These are phyloP conservation scores for Fusarium sp. DNA, from an alignment of 2,329 filamentous ascomycete species.

Conservation along the genomic window DNA sequence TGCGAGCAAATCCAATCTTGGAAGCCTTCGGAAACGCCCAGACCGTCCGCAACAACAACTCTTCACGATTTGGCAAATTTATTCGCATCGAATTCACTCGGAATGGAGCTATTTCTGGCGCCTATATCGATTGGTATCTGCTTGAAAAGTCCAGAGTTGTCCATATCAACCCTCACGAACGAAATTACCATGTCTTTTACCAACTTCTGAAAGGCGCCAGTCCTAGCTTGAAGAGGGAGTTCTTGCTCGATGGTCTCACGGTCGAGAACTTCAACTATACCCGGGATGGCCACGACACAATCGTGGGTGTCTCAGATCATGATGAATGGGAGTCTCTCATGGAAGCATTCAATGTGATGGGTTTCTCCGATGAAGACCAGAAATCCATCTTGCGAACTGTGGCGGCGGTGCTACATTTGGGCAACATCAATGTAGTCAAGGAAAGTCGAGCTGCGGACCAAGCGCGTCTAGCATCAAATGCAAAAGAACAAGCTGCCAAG, in stretches of 20 bases:
- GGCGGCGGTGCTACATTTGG: slow-evolving; percentile 90
- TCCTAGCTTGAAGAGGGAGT: slow-evolving; percentile 75
- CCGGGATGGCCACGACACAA: slow-evolving; percentile 88
- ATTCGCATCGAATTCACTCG: slow-evolving; percentile 96
- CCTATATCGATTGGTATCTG: slow-evolving; percentile 98
- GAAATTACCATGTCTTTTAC: slow-evolving; percentile 98
- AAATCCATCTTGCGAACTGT: slow-evolving; percentile 84
- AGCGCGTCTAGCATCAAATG: slow-evolving; percentile 81
- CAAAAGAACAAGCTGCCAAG: slow-evolving; percentile 77
- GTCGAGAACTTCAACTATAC: slow-evolving; percentile 94
- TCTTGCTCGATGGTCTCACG: slow-evolving; percentile 79
- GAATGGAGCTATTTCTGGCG: slow-evolving; percentile 89
- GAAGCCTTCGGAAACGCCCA: slow-evolving; percentile 99
- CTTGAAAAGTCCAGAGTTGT: slow-evolving; percentile 98
- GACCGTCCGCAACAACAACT: slow-evolving; percentile 98
- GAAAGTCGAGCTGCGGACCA: slow-evolving; percentile 93
- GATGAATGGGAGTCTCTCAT: slow-evolving; percentile 92
- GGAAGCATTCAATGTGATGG: slow-evolving; percentile 95
- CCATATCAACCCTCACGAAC: slow-evolving; percentile 84
- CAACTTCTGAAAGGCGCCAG: slow-evolving; percentile 91
- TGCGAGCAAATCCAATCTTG: slow-evolving; percentile 95
- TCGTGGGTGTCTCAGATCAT: slow-evolving; percentile 87
- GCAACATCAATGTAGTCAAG: slow-evolving; percentile 89
- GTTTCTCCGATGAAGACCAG: slow-evolving; percentile 88
- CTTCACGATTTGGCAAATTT: slow-evolving; percentile 97